These are phyloP conservation scores for Aquilaria yunnanensis DNA, from an alignment of 345 rosid species.

Conservation along the genomic window DNA sequence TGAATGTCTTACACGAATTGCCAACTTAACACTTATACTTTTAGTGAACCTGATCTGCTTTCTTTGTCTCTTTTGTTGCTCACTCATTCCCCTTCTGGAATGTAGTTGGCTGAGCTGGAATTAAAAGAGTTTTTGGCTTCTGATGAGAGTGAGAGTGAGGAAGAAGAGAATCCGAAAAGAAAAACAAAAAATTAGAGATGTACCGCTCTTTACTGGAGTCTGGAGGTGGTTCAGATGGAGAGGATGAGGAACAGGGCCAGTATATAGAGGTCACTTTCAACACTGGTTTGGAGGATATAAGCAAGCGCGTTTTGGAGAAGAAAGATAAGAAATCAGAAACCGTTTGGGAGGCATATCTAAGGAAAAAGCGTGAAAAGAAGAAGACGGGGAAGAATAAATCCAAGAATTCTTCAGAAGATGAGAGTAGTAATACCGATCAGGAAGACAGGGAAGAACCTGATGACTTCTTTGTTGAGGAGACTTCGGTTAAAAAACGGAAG, in stretches of 20 bases:
- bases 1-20: not conserved
- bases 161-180: constrained; percentile 36
- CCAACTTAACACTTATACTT: not conserved
- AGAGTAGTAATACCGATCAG: constrained; percentile 30
- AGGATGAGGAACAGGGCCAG: constrained; percentile 45
- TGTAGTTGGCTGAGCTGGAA: constrained; percentile 74
- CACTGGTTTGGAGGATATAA: constrained; percentile 84
- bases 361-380: constrained; percentile 67
- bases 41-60: not conserved
- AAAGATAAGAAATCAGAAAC: constrained; percentile 66
- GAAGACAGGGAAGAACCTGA: constrained; percentile 38
- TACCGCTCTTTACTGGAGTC: constrained; percentile 63
- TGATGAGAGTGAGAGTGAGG: constrained; percentile 65
- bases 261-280: constrained; percentile 95
- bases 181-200: constrained; percentile 40
- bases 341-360: constrained; percentile 65
- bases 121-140: constrained; percentile 85
- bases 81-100: not conserved
- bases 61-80: not conserved
- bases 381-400: constrained; percentile 50
- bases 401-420: constrained; percentile 53
- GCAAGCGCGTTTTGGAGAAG: constrained; percentile 70
- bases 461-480: constrained; percentile 72
- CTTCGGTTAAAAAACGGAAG: constrained; percentile 38
- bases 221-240: constrained; percentile 60